phyloP scores from a whole-genome alignment of 768 basidiomycete genomes.

The Tricholoma terreum region DNA sequence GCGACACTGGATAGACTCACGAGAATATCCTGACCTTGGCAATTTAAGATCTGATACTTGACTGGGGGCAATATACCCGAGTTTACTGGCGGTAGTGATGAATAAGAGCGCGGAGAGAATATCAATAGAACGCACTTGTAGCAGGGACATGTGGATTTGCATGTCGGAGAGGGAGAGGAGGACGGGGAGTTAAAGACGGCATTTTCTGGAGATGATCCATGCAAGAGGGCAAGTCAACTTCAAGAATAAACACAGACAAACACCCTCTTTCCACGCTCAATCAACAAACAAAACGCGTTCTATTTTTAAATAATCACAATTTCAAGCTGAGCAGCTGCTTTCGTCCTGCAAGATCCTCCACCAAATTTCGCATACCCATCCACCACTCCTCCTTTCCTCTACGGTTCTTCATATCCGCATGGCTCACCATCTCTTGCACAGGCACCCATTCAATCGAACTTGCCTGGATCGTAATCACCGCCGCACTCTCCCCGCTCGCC shows the following conservation, averaged over 20 bases:
- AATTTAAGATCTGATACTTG: slow-evolving; percentile 89
- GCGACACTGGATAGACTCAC: slow-evolving; percentile 7
- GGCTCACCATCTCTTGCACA: slow-evolving; percentile 76
- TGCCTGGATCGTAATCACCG: slow-evolving; percentile 89
- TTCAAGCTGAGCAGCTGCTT: slow-evolving; percentile 40
- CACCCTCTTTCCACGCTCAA: slow-evolving; percentile 30
- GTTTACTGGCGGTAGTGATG: slow-evolving; percentile 28
- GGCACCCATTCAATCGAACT: slow-evolving; percentile 79
- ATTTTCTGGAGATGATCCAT: slow-evolving; percentile 24
- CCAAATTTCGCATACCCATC: slow-evolving; percentile 62
- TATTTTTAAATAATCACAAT: slow-evolving; percentile 7
- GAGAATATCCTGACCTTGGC: slow-evolving; percentile 84
- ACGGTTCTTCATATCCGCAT: slow-evolving; percentile 90
- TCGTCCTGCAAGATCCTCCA: slow-evolving; percentile 70
- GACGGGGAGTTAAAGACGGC: slow-evolving; percentile 32
- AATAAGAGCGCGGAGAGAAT: slow-evolving; percentile 6
- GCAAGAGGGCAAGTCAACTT: slow-evolving; percentile 14
- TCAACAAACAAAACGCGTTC: slow-evolving; percentile 11
- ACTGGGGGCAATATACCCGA: slow-evolving; percentile 57
- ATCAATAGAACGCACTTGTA: slow-evolving; percentile 31
- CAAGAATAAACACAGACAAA: slow-evolving; percentile 31
- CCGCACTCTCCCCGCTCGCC: slow-evolving; percentile 66
- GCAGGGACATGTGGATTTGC: slow-evolving; percentile 50
- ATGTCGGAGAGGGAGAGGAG: slow-evolving; percentile 48
- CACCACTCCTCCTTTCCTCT: slow-evolving; percentile 82